Evolutionary conservation across 139 green algal species (phyloP).

Genomic region (Chlamydomonas sphaeroides): DNA sequence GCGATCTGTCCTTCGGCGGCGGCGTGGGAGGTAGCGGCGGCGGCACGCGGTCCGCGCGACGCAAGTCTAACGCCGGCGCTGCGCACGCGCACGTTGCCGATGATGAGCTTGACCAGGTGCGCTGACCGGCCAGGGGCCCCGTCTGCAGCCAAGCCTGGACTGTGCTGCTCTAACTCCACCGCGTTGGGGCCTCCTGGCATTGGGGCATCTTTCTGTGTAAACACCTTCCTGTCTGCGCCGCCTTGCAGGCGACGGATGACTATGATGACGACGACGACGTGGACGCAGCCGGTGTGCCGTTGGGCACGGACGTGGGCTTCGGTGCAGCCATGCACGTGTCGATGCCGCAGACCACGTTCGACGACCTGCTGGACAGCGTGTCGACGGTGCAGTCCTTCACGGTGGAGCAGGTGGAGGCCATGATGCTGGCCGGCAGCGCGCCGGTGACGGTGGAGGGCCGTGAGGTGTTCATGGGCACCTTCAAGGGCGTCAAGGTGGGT

Average conservation of each 20-base stretch:
- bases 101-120: constrained; percentile 44
- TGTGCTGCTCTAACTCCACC: no score
- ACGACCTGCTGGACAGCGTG: constrained; percentile 59
- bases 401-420: constrained; percentile 49
- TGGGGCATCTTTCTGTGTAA: no score
- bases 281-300: background rate
- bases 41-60: background rate
- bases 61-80: background rate
- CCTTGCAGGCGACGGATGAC: constrained; percentile 21
- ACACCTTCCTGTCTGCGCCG: background rate
- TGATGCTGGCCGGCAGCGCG: constrained; percentile 49
- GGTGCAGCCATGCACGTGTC: constrained; percentile 39
- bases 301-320: background rate
- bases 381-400: constrained; percentile 58
- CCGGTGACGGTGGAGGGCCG: constrained; percentile 50
- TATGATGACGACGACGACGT: constrained; percentile 12
- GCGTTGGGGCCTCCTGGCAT: no score
- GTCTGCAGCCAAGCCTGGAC: no score
- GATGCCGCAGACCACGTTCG: constrained; percentile 51
- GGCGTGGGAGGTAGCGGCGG: background rate
- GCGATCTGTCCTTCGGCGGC: background rate
- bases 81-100: background rate
- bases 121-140: no score
- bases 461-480: constrained; percentile 55
- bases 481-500: constrained; percentile 53